Percentiles rank a stretch among this genome's conserved stretches.
Evolutionary conservation across 2,329 filamentous ascomycete species (phyloP).

Genomic region (Cryphonectria naterciae): DNA sequence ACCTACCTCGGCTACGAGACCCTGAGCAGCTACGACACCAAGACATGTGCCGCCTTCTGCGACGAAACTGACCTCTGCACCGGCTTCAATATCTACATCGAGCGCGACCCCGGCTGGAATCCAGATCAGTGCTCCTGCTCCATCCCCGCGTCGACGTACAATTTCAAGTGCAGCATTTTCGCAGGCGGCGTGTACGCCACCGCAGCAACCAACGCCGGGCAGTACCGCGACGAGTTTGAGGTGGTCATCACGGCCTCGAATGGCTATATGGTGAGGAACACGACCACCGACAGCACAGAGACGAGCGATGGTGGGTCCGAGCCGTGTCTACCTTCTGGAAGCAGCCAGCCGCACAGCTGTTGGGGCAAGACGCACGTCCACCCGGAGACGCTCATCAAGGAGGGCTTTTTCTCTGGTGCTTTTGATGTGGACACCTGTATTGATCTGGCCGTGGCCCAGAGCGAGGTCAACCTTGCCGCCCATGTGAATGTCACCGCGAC

Average conservation of each 20-base stretch:
- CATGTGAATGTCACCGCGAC: not conserved
- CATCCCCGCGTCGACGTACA: not conserved
- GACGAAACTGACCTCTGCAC: conserved; percentile 9
- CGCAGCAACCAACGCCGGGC: not conserved
- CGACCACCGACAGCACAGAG: not conserved
- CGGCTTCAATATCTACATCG: conserved; percentile 11
- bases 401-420: not conserved
- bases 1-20: conserved; percentile 14
- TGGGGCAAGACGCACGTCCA: conserved; percentile 9
- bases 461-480: conserved; percentile 7
- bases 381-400: not conserved
- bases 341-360: conserved; percentile 7
- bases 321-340: not conserved
- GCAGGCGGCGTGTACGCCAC: conserved; percentile 4
- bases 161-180: conserved; percentile 14
- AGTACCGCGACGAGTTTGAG: conserved; percentile 8
- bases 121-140: conserved; percentile 11
- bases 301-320: not conserved
- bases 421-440: not conserved
- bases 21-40: conserved; percentile 1
- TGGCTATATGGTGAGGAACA: conserved; percentile 3
- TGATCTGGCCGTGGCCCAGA: not conserved
- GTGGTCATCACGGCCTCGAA: conserved; percentile 7
- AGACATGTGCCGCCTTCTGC: not conserved
- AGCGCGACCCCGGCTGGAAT: conserved; percentile 10